Evolutionary conservation across 2,329 filamentous ascomycete genomes (phyloP).

Genomic region (Fusarium sp.): DNA sequence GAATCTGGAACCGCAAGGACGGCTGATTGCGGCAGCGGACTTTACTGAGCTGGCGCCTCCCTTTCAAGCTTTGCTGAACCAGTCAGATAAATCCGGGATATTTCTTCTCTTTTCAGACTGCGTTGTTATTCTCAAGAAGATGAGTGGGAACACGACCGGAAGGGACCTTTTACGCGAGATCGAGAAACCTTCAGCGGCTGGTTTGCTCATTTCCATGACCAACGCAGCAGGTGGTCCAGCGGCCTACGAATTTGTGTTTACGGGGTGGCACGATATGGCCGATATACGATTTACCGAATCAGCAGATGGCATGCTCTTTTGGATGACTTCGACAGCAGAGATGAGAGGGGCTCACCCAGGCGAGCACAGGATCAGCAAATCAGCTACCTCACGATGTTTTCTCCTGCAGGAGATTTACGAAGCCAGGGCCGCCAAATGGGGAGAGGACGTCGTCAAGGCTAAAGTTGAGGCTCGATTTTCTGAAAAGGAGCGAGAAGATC

Average conservation of each 20-base stretch:
- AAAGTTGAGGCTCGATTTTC: conserved; percentile 86
- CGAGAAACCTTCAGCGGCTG: conserved; percentile 78
- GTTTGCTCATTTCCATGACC: conserved; percentile 71
- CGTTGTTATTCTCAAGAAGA: conserved; percentile 80
- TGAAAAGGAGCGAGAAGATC: conserved; percentile 83
- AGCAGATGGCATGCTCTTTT: conserved; percentile 70
- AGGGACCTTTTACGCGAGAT: conserved; percentile 85
- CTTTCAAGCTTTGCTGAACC: conserved; percentile 61
- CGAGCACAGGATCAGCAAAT: conserved; percentile 55
- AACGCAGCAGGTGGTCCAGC: conserved; percentile 70
- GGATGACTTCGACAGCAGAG: conserved; percentile 73
- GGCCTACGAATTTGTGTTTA: conserved; percentile 78
- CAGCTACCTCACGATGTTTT: conserved; percentile 73
- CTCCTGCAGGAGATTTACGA: conserved; percentile 80
- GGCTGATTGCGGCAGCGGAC: conserved; percentile 84
- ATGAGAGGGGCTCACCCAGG: conserved; percentile 66
- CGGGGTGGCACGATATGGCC: conserved; percentile 75
- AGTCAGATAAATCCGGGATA: conserved; percentile 70
- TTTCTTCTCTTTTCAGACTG: conserved; percentile 88
- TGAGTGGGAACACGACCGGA: conserved; percentile 71
- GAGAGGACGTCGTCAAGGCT: conserved; percentile 88
- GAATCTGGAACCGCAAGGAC: conserved; percentile 77
- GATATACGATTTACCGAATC: conserved; percentile 80
- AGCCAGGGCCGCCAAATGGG: conserved; percentile 78
- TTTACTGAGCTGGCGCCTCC: conserved; percentile 81